These are phyloP conservation scores for Trypanosoma brucei DNA, from an alignment of 208 protist genomes.

Conservation along the genomic window DNA sequence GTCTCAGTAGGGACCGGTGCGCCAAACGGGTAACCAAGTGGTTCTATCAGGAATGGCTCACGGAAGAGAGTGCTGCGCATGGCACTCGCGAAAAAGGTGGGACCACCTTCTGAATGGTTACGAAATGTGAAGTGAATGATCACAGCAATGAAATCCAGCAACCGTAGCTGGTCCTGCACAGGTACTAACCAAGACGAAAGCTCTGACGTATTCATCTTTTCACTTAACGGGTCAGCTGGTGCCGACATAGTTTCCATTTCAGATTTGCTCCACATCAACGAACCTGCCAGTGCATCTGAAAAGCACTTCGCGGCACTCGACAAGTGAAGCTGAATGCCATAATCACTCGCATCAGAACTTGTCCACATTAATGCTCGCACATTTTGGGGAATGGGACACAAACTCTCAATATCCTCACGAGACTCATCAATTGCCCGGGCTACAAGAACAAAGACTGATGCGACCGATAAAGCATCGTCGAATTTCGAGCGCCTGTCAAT, in stretches of 20 bases:
- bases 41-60: slow-evolving; percentile 45
- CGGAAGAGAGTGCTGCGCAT: slow-evolving; percentile 61
- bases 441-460: slow-evolving; percentile 56
- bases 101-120: slow-evolving; percentile 29
- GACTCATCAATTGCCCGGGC: slow-evolving; percentile 59
- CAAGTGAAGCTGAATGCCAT: slow-evolving; percentile 42
- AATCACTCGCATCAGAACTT: slow-evolving; percentile 25
- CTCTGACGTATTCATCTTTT: background rate
- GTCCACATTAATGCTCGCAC: slow-evolving; percentile 50
- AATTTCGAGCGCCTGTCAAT: slow-evolving; percentile 57
- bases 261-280: slow-evolving; percentile 8
- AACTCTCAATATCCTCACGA: slow-evolving; percentile 36
- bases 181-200: slow-evolving; percentile 19
- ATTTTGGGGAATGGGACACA: slow-evolving; percentile 30
- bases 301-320: slow-evolving; percentile 29
- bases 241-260: background rate
- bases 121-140: slow-evolving; percentile 59
- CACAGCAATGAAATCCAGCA: slow-evolving; percentile 55
- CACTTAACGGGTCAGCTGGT: background rate
- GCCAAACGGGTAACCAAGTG: slow-evolving; percentile 76
- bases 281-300: slow-evolving; percentile 37
- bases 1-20: slow-evolving; percentile 28
- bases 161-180: slow-evolving; percentile 21
- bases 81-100: slow-evolving; percentile 25
- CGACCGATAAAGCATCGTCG: slow-evolving; percentile 42